These are phyloP conservation scores for Flaveria floridana DNA, from an alignment of 140 eudicot genomes.

Conservation along the genomic window DNA sequence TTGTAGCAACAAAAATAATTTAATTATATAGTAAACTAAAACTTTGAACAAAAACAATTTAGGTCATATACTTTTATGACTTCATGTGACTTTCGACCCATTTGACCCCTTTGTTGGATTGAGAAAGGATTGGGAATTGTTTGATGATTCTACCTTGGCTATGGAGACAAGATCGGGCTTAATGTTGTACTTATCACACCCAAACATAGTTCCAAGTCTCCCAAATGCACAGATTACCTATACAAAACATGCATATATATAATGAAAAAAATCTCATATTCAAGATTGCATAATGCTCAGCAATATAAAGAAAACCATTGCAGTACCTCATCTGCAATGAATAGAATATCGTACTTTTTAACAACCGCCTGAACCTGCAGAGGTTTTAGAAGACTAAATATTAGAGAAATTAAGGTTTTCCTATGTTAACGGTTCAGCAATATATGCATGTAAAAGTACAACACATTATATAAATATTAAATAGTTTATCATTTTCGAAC, in stretches of 20 bases:
- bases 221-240: slow-evolving; percentile 78
- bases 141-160: slow-evolving; percentile 57
- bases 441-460: not conserved
- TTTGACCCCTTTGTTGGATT: slow-evolving; percentile 12
- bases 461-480: not conserved
- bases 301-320: not conserved
- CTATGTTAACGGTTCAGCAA: not conserved
- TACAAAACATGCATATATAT: not conserved
- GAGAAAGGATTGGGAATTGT: not conserved
- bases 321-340: slow-evolving; percentile 95
- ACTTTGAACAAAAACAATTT: not conserved
- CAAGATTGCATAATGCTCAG: slow-evolving; percentile 3
- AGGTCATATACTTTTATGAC: not conserved
- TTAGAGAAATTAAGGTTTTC: slow-evolving; percentile 1
- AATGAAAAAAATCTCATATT: not conserved
- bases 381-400: slow-evolving; percentile 4
- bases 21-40: not conserved
- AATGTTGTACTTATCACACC: slow-evolving; percentile 77
- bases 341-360: slow-evolving; percentile 81
- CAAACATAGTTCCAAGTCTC: slow-evolving; percentile 79
- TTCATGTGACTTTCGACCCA: not conserved
- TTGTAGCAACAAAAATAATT: not conserved
- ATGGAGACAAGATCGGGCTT: slow-evolving; percentile 83
- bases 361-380: slow-evolving; percentile 84
- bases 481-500: slow-evolving; percentile 9